Conservation (phyloP, 495 filamentous ascomycete genomes). For the Penicillium malachiteum region DNA sequence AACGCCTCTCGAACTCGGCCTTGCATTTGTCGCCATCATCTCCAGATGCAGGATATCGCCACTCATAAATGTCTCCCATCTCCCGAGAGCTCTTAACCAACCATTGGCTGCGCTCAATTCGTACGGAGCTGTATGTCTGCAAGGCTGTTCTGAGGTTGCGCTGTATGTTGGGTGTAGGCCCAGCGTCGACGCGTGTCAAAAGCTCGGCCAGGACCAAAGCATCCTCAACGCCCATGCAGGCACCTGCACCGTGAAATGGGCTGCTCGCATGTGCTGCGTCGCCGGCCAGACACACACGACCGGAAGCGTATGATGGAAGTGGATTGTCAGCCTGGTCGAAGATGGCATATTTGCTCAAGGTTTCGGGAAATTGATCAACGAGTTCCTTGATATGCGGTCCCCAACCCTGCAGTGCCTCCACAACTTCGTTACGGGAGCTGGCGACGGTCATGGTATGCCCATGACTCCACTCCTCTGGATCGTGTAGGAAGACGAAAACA, state of each 20-base stretch:
- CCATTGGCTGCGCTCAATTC: slow-evolving; percentile 31
- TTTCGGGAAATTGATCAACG: too few species aligned
- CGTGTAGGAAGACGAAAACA: slow-evolving; percentile 37
- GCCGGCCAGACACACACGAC: slow-evolving; percentile 46
- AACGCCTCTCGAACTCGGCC: slow-evolving; percentile 27
- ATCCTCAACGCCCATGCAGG: slow-evolving; percentile 58
- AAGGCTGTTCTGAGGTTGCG: not conserved
- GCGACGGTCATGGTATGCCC: too few species aligned
- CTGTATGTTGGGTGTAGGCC: not conserved
- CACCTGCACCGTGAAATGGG: slow-evolving; percentile 55
- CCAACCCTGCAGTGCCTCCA: too few species aligned
- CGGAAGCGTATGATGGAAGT: slow-evolving; percentile 33
- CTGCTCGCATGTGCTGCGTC: slow-evolving; percentile 50
- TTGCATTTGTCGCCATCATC: slow-evolving; percentile 17
- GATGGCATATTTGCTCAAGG: slow-evolving; percentile 43
- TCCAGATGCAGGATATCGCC: slow-evolving; percentile 16
- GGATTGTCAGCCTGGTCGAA: slow-evolving; percentile 55
- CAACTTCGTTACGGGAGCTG: too few species aligned
- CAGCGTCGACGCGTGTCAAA: slow-evolving; percentile 16
- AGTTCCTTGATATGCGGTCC: too few species aligned
- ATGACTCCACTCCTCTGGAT: slow-evolving; percentile 32
- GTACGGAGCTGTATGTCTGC: slow-evolving; percentile 17
- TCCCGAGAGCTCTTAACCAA: slow-evolving; percentile 34
- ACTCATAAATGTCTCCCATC: slow-evolving; percentile 31
- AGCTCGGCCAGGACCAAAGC: slow-evolving; percentile 44